These are phyloP conservation scores for Handroanthus guayacan DNA, from an alignment of 257 asterid species.

Conservation along the genomic window DNA sequence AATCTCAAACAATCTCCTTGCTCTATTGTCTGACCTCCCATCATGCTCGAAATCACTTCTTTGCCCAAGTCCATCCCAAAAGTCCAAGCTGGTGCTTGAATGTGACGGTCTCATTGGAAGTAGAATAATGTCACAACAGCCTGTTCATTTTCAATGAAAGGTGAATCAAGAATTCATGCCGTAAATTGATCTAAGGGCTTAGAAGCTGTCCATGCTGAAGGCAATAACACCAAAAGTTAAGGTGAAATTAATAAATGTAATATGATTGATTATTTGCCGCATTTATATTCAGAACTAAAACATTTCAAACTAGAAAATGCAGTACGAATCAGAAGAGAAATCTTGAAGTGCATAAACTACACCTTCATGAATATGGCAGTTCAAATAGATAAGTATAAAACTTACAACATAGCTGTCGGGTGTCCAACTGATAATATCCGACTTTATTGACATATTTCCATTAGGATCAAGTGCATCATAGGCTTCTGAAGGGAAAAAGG, in stretches of 20 bases:
- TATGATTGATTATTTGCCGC: too few relatives aligned
- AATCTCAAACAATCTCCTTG: slow-evolving; percentile 71
- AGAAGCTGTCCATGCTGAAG: too few relatives aligned
- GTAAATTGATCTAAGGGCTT: too few relatives aligned
- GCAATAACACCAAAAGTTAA: too few relatives aligned
- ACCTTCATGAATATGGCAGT: background rate
- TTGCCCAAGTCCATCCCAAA: slow-evolving; percentile 76
- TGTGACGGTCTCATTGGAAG: slow-evolving; percentile 72
- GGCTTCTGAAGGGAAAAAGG: slow-evolving; percentile 58
- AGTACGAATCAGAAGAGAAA: background rate
- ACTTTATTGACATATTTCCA: slow-evolving; percentile 82
- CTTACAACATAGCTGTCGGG: slow-evolving; percentile 88
- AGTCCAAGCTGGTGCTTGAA: slow-evolving; percentile 73
- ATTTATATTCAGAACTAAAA: too few relatives aligned
- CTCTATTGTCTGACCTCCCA: slow-evolving; percentile 64
- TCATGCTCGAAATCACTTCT: slow-evolving; percentile 72
- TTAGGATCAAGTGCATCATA: slow-evolving; percentile 89
- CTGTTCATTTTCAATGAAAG: slow-evolving; percentile 36
- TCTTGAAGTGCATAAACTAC: background rate
- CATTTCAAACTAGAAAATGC: too few relatives aligned
- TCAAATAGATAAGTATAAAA: background rate
- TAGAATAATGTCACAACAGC: slow-evolving; percentile 66
- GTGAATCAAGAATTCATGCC: background rate
- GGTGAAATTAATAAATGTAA: too few relatives aligned
- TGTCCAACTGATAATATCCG: slow-evolving; percentile 83